These are phyloP conservation scores for Dryas integrifolia DNA, from an alignment of 331 rosid genomes.

Conservation along the genomic window DNA sequence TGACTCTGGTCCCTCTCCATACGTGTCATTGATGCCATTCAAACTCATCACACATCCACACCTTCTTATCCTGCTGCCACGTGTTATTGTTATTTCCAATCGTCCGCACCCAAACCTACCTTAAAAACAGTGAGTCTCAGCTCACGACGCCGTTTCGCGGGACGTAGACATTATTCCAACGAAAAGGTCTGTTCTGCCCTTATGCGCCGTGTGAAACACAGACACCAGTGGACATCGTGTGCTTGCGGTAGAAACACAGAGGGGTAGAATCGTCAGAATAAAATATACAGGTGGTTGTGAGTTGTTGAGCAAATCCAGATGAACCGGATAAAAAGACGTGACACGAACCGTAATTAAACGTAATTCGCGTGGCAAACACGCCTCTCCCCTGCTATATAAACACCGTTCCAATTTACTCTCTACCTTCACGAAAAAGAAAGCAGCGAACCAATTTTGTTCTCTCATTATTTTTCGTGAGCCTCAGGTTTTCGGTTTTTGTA, in stretches of 20 bases:
- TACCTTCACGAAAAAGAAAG: conserved; percentile 10
- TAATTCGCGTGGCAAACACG: neutral
- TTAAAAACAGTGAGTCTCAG: neutral
- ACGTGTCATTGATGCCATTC: neutral
- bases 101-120: conserved; percentile 3
- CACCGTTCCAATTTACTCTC: rapidly evolving
- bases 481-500: neutral
- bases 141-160: neutral
- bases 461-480: conserved; percentile 7
- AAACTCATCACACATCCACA: neutral
- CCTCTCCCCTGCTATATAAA: neutral
- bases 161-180: neutral
- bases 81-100: neutral
- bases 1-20: neutral
- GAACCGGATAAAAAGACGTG: neutral
- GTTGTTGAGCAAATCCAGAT: neutral
- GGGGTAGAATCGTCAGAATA: neutral
- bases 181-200: neutral
- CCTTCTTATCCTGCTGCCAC: neutral
- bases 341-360: neutral
- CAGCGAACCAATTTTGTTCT: neutral
- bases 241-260: neutral
- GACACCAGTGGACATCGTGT: no score
- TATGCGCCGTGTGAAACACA: neutral
- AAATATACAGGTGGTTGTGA: neutral